phyloP scores from a whole-genome alignment of 192 early-diverging fungal genomes.

The Coemansia sp. region DNA sequence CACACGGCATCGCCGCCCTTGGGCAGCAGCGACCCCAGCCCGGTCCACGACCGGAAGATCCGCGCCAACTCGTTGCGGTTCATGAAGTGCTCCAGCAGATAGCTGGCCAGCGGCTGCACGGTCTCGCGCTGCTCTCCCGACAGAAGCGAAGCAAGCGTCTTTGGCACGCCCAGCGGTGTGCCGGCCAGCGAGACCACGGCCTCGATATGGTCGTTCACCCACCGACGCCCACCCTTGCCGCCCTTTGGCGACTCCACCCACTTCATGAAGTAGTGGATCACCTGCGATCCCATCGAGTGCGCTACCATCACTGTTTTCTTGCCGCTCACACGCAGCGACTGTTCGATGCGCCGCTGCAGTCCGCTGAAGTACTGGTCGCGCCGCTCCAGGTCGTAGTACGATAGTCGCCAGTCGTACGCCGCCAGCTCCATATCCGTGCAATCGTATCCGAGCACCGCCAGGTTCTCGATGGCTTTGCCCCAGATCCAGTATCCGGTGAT shows the following conservation, averaged over 20 bases:
- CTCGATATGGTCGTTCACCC: constrained; percentile 79
- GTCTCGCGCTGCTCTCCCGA: constrained; percentile 87
- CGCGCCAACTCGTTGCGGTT: constrained; percentile 69
- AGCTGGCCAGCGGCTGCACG: constrained; percentile 71
- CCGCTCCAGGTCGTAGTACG: constrained; percentile 72
- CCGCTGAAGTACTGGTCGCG: constrained; percentile 83
- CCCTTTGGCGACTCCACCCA: constrained; percentile 76
- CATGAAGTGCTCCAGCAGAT: constrained; percentile 86
- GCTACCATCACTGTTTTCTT: constrained; percentile 59
- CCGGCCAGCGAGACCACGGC: constrained; percentile 85
- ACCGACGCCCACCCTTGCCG: constrained; percentile 68
- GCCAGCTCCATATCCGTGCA: constrained; percentile 85
- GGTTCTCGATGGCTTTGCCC: constrained; percentile 79
- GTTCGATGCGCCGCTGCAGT: constrained; percentile 74
- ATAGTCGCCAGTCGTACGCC: constrained; percentile 88
- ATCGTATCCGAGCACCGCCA: constrained; percentile 85
- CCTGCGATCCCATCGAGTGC: constrained; percentile 62
- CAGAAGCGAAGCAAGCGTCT: constrained; percentile 72
- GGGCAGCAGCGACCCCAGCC: constrained; percentile 74
- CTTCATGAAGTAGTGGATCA: constrained; percentile 83
- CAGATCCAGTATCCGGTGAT: constrained; percentile 92
- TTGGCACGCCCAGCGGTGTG: constrained; percentile 83
- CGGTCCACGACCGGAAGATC: constrained; percentile 83
- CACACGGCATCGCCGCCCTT: constrained; percentile 83
- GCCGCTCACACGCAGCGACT: constrained; percentile 47